Percentiles rank a stretch among this genome's conserved stretches.
These are phyloP conservation scores for Russula vinacea DNA, from an alignment of 768 basidiomycete genomes.

Conservation along the genomic window DNA sequence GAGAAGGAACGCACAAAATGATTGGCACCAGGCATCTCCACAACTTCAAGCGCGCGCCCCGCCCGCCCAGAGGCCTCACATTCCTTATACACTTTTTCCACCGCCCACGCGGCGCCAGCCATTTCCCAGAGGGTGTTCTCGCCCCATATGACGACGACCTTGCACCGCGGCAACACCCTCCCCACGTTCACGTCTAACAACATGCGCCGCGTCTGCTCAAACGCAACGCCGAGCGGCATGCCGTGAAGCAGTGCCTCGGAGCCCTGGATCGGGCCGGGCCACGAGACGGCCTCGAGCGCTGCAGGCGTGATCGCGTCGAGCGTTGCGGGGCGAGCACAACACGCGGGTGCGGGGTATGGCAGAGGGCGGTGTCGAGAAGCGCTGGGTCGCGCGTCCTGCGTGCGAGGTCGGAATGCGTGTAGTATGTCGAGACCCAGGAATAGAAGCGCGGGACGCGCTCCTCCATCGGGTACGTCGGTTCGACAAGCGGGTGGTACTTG, in stretches of 20 bases:
- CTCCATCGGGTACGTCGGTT: conserved; percentile 14
- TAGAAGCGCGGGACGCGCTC: conserved; percentile 28
- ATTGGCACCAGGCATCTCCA: conserved; percentile 27
- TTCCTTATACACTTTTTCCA: conserved; percentile 25
- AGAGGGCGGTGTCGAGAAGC: conserved; percentile 21
- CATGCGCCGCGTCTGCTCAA: conserved; percentile 20
- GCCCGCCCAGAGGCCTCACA: conserved; percentile 11
- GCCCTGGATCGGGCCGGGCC: conserved; percentile 25
- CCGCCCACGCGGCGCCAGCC: conserved; percentile 24
- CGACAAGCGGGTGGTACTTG: conserved; percentile 25
- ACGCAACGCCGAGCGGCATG: conserved; percentile 20
- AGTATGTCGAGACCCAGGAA: conserved; percentile 29
- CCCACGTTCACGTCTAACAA: conserved; percentile 18
- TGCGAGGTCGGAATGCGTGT: conserved; percentile 22
- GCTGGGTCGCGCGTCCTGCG: conserved; percentile 13
- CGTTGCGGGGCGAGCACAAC: conserved; percentile 16
- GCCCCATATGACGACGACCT: conserved; percentile 25
- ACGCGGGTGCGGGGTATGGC: conserved; percentile 12
- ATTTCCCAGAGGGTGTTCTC: conserved; percentile 28
- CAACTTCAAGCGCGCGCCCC: conserved; percentile 22
- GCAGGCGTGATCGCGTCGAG: conserved; percentile 24
- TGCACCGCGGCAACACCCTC: conserved; percentile 25
- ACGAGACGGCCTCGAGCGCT: conserved; percentile 21
- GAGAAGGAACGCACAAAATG: conserved; percentile 26
- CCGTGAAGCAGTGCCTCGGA: conserved; percentile 25